These are phyloP conservation scores for Suillus subluteus DNA, from an alignment of 768 basidiomycete species.

Conservation along the genomic window DNA sequence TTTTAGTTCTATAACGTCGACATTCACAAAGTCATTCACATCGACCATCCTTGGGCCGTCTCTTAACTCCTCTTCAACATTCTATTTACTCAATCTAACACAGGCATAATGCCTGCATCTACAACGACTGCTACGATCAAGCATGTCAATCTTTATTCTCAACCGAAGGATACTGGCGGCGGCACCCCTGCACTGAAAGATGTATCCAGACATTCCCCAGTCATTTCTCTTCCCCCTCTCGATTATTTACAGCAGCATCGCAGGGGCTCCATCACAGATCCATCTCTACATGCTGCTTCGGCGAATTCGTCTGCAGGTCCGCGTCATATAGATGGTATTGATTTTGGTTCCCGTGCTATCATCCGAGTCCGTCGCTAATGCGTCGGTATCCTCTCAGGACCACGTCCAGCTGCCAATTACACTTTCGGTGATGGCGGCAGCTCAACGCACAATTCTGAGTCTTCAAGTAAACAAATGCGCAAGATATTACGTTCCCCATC, in stretches of 20 bases:
- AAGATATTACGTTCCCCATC: slow-evolving; percentile 65
- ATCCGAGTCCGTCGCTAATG: slow-evolving; percentile 26
- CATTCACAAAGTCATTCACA: slow-evolving; percentile 24
- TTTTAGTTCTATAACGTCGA: slow-evolving; percentile 35
- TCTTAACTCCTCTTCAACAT: slow-evolving; percentile 7
- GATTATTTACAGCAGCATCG: slow-evolving; percentile 81
- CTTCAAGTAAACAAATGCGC: slow-evolving; percentile 43
- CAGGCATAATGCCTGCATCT: slow-evolving; percentile 17
- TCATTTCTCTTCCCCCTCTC: slow-evolving; percentile 71
- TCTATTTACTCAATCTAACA: slow-evolving; percentile 9
- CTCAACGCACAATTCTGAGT: slow-evolving; percentile 44
- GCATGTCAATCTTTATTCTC: slow-evolving; percentile 12
- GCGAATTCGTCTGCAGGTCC: slow-evolving; percentile 25
- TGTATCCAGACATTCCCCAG: slow-evolving; percentile 49
- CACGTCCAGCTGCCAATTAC: slow-evolving; percentile 68
- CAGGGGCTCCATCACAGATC: slow-evolving; percentile 85
- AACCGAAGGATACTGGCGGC: slow-evolving; percentile 18
- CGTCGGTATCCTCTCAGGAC: slow-evolving; percentile 43
- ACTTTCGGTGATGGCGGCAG: slow-evolving; percentile 60
- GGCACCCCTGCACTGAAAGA: slow-evolving; percentile 34
- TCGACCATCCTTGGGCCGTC: slow-evolving; percentile 13
- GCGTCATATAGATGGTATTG: slow-evolving; percentile 27
- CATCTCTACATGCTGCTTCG: slow-evolving; percentile 68
- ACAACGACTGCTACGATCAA: slow-evolving; percentile 17
- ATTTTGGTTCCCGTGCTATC: slow-evolving; percentile 17